Conservation (phyloP, 2,329 filamentous ascomycete species). For the Fusarium transvaalense region DNA sequence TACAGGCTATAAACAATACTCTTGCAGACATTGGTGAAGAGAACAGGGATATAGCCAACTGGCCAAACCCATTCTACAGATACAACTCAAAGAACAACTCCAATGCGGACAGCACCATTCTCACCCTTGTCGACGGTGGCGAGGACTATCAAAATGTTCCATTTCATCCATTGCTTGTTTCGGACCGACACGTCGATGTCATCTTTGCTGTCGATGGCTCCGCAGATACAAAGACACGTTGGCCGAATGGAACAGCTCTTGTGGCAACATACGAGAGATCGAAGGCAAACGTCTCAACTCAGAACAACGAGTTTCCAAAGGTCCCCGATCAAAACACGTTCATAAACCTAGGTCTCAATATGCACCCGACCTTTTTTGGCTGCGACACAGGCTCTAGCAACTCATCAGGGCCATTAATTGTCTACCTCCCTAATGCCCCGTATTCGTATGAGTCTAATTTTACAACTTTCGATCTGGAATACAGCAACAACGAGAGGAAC, state of each 20-base stretch:
- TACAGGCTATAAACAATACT: constrained; percentile 63
- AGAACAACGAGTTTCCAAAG: constrained; percentile 77
- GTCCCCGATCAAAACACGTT: constrained; percentile 83
- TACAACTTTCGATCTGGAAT: constrained; percentile 76
- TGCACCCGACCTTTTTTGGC: constrained; percentile 82
- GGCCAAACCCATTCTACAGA: constrained; percentile 80
- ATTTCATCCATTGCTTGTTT: constrained; percentile 81
- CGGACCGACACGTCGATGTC: constrained; percentile 78
- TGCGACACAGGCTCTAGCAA: constrained; percentile 67
- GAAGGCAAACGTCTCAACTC: constrained; percentile 63
- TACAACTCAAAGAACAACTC: constrained; percentile 72
- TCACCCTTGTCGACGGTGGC: constrained; percentile 84
- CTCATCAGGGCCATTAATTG: constrained; percentile 70
- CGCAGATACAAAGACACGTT: constrained; percentile 75
- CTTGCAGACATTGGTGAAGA: constrained; percentile 67
- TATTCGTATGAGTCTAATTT: constrained; percentile 80
- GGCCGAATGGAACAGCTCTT: constrained; percentile 82
- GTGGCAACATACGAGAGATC: constrained; percentile 80
- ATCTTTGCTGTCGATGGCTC: constrained; percentile 85
- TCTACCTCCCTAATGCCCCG: constrained; percentile 86
- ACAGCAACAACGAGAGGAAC: constrained; percentile 74
- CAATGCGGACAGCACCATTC: constrained; percentile 63
- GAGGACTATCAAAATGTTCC: constrained; percentile 85
- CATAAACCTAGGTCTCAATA: constrained; percentile 80
- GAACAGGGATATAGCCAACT: constrained; percentile 80